These are phyloP conservation scores for Phragmites australis DNA, from an alignment of 176 grass and related monocot species.

Conservation along the genomic window DNA sequence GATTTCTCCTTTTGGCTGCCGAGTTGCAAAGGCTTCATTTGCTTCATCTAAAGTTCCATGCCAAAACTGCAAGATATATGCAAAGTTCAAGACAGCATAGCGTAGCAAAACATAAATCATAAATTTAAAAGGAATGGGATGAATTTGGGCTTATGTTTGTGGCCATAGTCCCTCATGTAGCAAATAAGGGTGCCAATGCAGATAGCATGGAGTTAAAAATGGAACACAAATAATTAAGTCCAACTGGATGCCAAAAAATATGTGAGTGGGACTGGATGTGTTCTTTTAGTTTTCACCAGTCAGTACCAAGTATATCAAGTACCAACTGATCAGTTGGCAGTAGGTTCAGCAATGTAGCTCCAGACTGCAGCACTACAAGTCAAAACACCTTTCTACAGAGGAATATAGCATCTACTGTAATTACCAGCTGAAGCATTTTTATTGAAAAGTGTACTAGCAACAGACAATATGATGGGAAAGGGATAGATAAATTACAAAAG, in stretches of 20 bases:
- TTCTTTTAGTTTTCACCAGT: neutral
- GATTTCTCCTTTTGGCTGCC: constrained; percentile 86
- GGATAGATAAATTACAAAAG: constrained; percentile 19
- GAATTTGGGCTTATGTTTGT: constrained; percentile 5
- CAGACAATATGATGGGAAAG: neutral
- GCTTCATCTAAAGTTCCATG: constrained; percentile 85
- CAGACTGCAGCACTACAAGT: neutral
- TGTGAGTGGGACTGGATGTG: neutral
- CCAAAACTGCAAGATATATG: constrained; percentile 74
- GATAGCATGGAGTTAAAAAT: neutral
- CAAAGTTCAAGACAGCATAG: constrained; percentile 4
- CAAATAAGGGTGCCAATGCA: neutral
- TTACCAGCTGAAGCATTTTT: constrained; percentile 14
- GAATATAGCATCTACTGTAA: neutral
- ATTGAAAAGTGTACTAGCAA: constrained; percentile 13
- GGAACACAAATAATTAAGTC: neutral
- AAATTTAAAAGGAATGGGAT: constrained; percentile 16
- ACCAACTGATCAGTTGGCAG: neutral
- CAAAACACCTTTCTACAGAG: neutral
- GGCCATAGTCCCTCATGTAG: neutral
- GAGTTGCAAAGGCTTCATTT: constrained; percentile 56
- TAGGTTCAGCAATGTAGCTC: neutral
- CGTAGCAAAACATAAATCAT: neutral
- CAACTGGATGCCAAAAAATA: neutral
- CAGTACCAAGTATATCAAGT: constrained; percentile 12